These are phyloP conservation scores for Kalmusia sp. DNA, from an alignment of 2,329 filamentous ascomycete species.

Conservation along the genomic window DNA sequence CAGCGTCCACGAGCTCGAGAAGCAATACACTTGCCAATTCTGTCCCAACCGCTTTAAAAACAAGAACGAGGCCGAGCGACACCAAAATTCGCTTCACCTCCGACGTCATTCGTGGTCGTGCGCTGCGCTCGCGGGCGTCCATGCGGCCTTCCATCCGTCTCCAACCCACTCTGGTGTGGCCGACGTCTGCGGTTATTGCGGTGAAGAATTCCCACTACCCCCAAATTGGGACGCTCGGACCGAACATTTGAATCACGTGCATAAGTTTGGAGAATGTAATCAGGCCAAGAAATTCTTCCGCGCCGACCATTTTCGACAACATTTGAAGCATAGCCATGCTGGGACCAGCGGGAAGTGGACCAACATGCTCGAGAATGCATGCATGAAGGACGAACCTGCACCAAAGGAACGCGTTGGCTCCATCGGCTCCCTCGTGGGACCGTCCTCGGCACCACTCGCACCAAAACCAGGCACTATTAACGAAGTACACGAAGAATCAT, in stretches of 20 bases:
- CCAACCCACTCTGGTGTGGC: slow-evolving; percentile 65
- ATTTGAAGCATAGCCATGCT: slow-evolving; percentile 96
- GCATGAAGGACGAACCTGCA: slow-evolving; percentile 87
- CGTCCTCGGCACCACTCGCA: slow-evolving; percentile 34
- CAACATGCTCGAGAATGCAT: slow-evolving; percentile 95
- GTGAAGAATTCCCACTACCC: slow-evolving; percentile 87
- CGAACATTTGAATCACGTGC: slow-evolving; percentile 85
- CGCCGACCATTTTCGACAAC: slow-evolving; percentile 96
- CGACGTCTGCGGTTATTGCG: slow-evolving; percentile 94
- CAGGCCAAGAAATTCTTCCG: slow-evolving; percentile 98
- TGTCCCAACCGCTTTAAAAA: slow-evolving; percentile 98
- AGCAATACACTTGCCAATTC: slow-evolving; percentile 92
- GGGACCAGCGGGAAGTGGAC: slow-evolving; percentile 99
- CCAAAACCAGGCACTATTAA: slow-evolving; percentile 46
- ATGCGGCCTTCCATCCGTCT: slow-evolving; percentile 87
- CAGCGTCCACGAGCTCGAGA: slow-evolving; percentile 89
- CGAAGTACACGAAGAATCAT: slow-evolving; percentile 49
- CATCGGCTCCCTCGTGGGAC: slow-evolving; percentile 38
- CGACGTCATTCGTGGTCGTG: slow-evolving; percentile 97
- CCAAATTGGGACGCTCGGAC: slow-evolving; percentile 88
- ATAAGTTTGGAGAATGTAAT: slow-evolving; percentile 98
- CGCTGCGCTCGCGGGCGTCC: slow-evolving; percentile 75
- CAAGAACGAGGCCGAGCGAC: slow-evolving; percentile 96
- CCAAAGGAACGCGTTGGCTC: slow-evolving; percentile 52
- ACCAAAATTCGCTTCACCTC: slow-evolving; percentile 93